Percentiles rank a stretch among this genome's conserved stretches.
phyloP scores from a whole-genome alignment of 2,329 filamentous ascomycete species.

The Ascochyta pisi region DNA sequence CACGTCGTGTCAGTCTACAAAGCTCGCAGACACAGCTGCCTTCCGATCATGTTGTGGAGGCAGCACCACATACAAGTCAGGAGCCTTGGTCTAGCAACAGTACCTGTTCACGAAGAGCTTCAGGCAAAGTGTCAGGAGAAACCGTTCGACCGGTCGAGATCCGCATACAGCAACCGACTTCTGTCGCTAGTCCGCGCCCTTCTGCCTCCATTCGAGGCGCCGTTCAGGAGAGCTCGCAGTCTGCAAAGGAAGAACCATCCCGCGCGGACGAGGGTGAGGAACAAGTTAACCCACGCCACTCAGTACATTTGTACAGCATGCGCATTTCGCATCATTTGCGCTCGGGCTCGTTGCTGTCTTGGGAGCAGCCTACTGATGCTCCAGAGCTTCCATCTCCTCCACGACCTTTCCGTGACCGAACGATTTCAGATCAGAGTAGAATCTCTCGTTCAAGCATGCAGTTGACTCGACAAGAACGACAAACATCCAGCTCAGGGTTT shows the following conservation, averaged over 20 bases:
- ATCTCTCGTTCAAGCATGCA: conserved; percentile 18
- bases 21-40: conserved; percentile 18
- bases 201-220: conserved; percentile 22
- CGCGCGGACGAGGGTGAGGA: conserved; percentile 11
- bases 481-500: conserved; percentile 48
- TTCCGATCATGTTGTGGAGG: not conserved
- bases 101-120: not conserved
- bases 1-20: conserved; percentile 19
- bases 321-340: conserved; percentile 55
- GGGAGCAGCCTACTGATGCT: conserved; percentile 38
- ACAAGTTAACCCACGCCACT: conserved; percentile 32
- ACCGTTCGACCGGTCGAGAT: conserved; percentile 20
- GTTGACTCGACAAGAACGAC: conserved; percentile 32
- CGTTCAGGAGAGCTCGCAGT: conserved; percentile 15
- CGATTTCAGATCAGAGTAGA: conserved; percentile 30
- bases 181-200: conserved; percentile 20
- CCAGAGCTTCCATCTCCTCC: conserved; percentile 27
- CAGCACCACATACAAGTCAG: not conserved
- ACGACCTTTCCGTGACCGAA: conserved; percentile 23
- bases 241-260: not conserved
- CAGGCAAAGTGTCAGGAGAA: not conserved
- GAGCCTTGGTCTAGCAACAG: too few species aligned
- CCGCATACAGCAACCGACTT: conserved; percentile 30
- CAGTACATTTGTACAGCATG: conserved; percentile 54
- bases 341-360: conserved; percentile 50